These are phyloP conservation scores for Penicillium palitans DNA, from an alignment of 2,329 filamentous ascomycete genomes.

Conservation along the genomic window DNA sequence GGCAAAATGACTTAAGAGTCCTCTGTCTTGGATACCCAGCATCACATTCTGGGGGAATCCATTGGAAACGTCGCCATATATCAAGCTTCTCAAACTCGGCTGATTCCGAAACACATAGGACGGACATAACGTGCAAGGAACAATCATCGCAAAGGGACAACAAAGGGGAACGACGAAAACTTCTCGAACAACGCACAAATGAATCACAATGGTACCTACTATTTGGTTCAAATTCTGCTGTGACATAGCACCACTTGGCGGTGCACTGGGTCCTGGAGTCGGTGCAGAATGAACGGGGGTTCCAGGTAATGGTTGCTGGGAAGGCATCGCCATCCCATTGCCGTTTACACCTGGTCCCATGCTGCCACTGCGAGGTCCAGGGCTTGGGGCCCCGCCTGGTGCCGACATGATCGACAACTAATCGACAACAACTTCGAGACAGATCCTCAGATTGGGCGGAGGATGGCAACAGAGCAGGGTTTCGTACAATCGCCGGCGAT, in stretches of 20 bases:
- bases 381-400: constrained; percentile 49
- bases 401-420: constrained; percentile 41
- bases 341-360: constrained; percentile 45
- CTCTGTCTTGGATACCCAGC: background rate
- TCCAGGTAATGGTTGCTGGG: constrained; percentile 50
- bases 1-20: background rate
- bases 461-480: background rate
- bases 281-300: constrained; percentile 50
- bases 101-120: background rate
- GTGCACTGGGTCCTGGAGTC: constrained; percentile 39
- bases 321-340: constrained; percentile 48
- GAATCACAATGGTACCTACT: constrained; percentile 58
- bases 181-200: background rate
- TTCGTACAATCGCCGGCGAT: background rate
- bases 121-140: background rate
- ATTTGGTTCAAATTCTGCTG: constrained; percentile 95
- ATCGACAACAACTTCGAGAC: background rate
- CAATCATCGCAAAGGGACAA: background rate
- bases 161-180: background rate
- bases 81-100: background rate
- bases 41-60: background rate
- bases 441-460: background rate
- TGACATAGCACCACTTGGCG: constrained; percentile 56
- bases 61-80: background rate
- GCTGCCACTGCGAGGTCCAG: constrained; percentile 50